Conservation (phyloP, 1,139 yeast species). For the Pneumocystis murina region DNA sequence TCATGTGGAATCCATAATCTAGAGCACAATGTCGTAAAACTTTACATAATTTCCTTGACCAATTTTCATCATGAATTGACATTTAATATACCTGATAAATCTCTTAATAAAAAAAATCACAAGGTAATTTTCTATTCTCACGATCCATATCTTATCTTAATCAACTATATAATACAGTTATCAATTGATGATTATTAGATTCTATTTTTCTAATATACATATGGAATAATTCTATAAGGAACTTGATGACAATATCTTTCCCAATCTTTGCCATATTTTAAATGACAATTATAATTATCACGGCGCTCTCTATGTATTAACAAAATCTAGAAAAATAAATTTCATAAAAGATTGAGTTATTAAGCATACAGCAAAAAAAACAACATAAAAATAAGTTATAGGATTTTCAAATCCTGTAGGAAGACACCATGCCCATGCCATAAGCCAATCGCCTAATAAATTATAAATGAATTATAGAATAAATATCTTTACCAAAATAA, state of each 20-base stretch:
- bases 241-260: conserved; percentile 60
- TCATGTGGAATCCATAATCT: conserved; percentile 53
- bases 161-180: no score
- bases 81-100: not conserved
- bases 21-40: conserved; percentile 72
- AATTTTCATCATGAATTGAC: not conserved
- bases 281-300: conserved; percentile 81
- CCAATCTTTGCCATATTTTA: conserved; percentile 80
- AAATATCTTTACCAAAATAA: conserved; percentile 39
- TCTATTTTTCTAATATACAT: conserved; percentile 39
- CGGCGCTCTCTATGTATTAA: conserved; percentile 77
- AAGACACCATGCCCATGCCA: conserved; percentile 84
- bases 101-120: no score
- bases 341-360: not conserved
- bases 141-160: not conserved
- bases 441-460: conserved; percentile 58
- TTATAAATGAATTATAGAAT: not conserved
- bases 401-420: conserved; percentile 75
- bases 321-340: conserved; percentile 22
- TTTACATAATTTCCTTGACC: conserved; percentile 39
- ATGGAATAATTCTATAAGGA: conserved; percentile 83
- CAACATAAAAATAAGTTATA: conserved; percentile 71
- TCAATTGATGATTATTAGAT: not conserved
- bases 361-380: conserved; percentile 52
- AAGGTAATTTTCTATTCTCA: not conserved